phyloP scores from a whole-genome alignment of 306 rosid genomes.

The Cicer arietinum region DNA sequence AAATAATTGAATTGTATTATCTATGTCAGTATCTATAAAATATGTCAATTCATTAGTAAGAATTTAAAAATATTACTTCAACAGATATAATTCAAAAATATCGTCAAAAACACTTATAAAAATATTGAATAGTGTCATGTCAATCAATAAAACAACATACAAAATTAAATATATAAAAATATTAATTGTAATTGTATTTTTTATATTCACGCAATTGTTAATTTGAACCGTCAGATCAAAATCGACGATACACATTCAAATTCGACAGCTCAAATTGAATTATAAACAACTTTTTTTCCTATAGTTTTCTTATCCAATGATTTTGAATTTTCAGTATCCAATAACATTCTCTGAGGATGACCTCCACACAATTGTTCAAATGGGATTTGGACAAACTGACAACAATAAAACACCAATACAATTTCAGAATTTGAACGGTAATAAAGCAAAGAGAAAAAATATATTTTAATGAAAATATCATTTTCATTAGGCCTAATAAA shows the following conservation, averaged over 20 bases:
- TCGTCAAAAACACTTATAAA: no score
- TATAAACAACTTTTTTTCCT: neutral
- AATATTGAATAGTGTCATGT: no score
- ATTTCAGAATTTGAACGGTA: conserved; percentile 67
- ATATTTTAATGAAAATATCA: conserved; percentile 17
- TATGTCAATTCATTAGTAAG: no score
- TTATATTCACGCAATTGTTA: neutral
- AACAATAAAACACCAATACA: conserved; percentile 55
- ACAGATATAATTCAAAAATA: no score
- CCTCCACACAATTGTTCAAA: conserved; percentile 79
- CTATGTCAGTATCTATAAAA: no score
- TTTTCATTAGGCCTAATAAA: conserved; percentile 35
- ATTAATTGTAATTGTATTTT: neutral
- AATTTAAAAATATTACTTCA: no score
- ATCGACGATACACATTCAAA: no score
- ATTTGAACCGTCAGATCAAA: no score
- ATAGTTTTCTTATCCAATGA: conserved; percentile 26
- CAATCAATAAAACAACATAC: no score
- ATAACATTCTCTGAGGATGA: conserved; percentile 76
- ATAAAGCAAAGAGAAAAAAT: neutral
- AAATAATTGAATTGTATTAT: neutral
- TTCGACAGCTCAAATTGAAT: neutral
- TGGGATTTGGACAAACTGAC: conserved; percentile 79
- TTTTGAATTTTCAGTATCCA: conserved; percentile 58
- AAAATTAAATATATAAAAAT: no score